Conservation (phyloP, 2,329 filamentous ascomycete species). For the Fusarium xyrophilum region DNA sequence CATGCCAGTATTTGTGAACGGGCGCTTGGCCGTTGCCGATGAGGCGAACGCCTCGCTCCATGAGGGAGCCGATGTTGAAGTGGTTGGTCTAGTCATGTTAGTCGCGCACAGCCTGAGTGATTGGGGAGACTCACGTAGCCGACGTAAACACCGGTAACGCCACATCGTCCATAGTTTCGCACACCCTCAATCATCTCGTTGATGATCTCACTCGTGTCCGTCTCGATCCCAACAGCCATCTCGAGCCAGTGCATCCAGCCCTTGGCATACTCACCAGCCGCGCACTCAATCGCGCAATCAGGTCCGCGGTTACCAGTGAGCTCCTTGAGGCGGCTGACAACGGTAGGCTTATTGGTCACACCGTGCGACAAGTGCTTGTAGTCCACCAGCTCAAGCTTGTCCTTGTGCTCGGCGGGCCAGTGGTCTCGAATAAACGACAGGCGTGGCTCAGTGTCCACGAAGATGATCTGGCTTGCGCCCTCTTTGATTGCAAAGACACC, state of each 20-base stretch:
- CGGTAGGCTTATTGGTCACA: conserved; percentile 64
- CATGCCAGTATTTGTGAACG: conserved; percentile 84
- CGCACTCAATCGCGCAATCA: conserved; percentile 75
- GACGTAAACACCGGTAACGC: conserved; percentile 75
- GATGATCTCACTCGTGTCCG: conserved; percentile 80
- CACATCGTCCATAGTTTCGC: conserved; percentile 73
- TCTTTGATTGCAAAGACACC: conserved; percentile 77
- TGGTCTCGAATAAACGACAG: conserved; percentile 71
- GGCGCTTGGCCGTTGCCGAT: conserved; percentile 73
- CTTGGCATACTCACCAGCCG: conserved; percentile 67
- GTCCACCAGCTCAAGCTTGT: conserved; percentile 72
- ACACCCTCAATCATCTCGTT: conserved; percentile 83
- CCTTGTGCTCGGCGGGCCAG: conserved; percentile 56
- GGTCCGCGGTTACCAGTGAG: conserved; percentile 75
- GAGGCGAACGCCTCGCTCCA: conserved; percentile 85
- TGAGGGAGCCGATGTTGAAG: conserved; percentile 82
- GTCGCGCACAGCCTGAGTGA: background rate
- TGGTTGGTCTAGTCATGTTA: conserved; percentile 39
- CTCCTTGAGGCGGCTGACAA: conserved; percentile 76
- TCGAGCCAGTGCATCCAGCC: conserved; percentile 67
- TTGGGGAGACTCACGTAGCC: conserved; percentile 57
- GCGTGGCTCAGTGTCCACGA: conserved; percentile 77
- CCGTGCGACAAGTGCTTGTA: conserved; percentile 67
- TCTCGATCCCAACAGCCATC: conserved; percentile 72
- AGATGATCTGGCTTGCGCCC: conserved; percentile 76